Base-by-base conservation (phyloP, 2,329 filamentous ascomycete genomes). In the Trichophyton equinum region DNA sequence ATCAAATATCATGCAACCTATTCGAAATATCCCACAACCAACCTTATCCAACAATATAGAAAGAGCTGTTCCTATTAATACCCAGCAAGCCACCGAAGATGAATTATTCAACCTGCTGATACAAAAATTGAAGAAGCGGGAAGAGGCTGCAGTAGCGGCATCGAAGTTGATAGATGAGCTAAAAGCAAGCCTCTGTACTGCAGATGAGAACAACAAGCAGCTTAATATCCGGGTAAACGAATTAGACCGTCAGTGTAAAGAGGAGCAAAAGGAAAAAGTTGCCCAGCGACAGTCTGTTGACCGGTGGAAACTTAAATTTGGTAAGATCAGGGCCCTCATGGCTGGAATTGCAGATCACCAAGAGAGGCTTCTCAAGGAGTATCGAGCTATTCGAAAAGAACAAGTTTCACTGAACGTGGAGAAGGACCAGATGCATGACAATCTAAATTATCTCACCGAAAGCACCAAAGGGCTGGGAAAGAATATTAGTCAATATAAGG, bases 61-160 rank as follows among this genome's bases (percentile, higher is more conserved):
- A 9, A 30, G 11, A 18, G 11, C n/a, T 22, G 13, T 38, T n/a
- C 3, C 46, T 22, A 30, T 25, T n/a, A 8, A 46, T 38, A 38
- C 49, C 9, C 46, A 40, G n/a, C 63, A 65, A 9, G 60, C 72
- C 1, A 69, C 69, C 8, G 73, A 75, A 59, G 70, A 74, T 33
- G 68, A 68, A 36, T 62, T 75, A 5, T 74, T 74, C 33, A 68
- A 72, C 27, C 67, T 74, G 36, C 62, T 75, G 1, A 72, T 74
- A 20, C 61, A 59, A 20, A 71, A 63, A 53, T 64, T 75, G 22
- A 73, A 65, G 47, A 65, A 68, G 56, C 68, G 73, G 4, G 73
- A 74, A 60, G 69, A 74, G 51, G 67, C 66, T 38, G 72, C 73
- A 59, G 61, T 64, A 13, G 64, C 62, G 1, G 64, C 65, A 11